Base-by-base conservation (phyloP, 2,329 filamentous ascomycete genomes). In the Metarhizium rileyi region DNA sequence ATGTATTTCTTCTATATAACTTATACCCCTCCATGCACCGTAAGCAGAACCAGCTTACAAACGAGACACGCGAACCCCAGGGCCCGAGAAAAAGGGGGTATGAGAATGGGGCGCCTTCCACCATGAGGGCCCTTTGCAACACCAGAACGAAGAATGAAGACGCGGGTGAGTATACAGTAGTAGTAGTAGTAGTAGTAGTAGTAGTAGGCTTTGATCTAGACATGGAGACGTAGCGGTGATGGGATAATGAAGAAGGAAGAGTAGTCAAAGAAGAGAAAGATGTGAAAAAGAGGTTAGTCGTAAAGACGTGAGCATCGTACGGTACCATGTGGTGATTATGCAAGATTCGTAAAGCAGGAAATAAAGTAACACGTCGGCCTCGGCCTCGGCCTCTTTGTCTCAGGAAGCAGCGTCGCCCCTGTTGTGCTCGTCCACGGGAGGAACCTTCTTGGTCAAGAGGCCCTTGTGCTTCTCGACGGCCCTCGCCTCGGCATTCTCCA, bases 371-470 rank as follows among this genome's bases (percentile, higher is more conserved):
- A 18, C 9, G 42, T 27, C 30, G 30, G 12, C n/a, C 26, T 23
- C 7, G 14, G 42, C 42, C 14, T 23, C n/a, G n/a, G n/a, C n/a
- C n/a, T n/a, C n/a, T n/a, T n/a, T n/a, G n/a, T n/a, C 16, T 46
- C 44, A 36, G 26, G 28, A 18, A n/a, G 26, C 43, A 35, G 12
- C 14, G 1, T 41, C 43, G 9, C 40, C 46, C 33, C n/a, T 36
- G 4, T 46, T 42, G n/a, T 46, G 28, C 10, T 49, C 30, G 4
- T 23, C 26, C 8, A 26, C 26, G 10, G 36, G 35, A 41, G 40
- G 10, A 27, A 20, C 14, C 47, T 66, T 69, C 58, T 71, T 72
- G 41, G 63, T 66, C 18, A 70, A 61, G 9, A 71, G 57, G 2
- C 59, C 57, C 49, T 63, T 66, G 1, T 63, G 53, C 44, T 50